These are phyloP conservation scores for Taphrina pruni DNA, from an alignment of 1,139 yeast genomes.

Conservation along the genomic window DNA sequence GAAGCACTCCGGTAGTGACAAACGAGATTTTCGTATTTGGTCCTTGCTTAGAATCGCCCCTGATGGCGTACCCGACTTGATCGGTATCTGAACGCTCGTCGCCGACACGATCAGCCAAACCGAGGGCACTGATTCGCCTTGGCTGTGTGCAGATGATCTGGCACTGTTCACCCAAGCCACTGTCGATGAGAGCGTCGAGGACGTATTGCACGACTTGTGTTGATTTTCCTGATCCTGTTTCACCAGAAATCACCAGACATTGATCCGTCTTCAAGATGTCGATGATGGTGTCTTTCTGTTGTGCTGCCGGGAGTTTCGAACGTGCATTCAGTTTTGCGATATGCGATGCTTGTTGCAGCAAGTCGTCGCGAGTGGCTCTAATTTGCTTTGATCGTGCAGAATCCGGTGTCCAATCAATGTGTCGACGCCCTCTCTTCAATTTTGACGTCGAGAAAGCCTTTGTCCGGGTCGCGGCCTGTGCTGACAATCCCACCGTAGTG, in stretches of 20 bases:
- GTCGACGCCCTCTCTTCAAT: not conserved
- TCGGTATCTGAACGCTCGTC: constrained; percentile 81
- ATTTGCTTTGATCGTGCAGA: constrained; percentile 17
- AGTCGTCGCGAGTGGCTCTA: not conserved
- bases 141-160: constrained; percentile 92
- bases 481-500: constrained; percentile 45
- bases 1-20: constrained; percentile 89
- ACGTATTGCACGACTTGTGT: constrained; percentile 92
- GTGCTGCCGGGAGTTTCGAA: constrained; percentile 80
- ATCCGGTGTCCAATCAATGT: constrained; percentile 18
- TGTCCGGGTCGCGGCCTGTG: constrained; percentile 30
- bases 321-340: constrained; percentile 57
- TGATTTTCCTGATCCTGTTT: constrained; percentile 95
- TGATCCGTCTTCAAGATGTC: constrained; percentile 63
- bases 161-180: constrained; percentile 58
- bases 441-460: not conserved
- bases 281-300: constrained; percentile 63
- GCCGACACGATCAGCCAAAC: constrained; percentile 89
- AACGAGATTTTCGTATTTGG: constrained; percentile 73
- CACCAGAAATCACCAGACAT: constrained; percentile 86
- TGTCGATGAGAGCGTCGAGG: constrained; percentile 61
- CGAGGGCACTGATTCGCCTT: constrained; percentile 91
- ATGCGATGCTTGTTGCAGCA: not conserved
- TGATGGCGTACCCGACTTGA: constrained; percentile 85
- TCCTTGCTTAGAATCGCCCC: constrained; percentile 80